phyloP scores from a whole-genome alignment of 176 grass and related monocot genomes.

The Hordeum marinum region DNA sequence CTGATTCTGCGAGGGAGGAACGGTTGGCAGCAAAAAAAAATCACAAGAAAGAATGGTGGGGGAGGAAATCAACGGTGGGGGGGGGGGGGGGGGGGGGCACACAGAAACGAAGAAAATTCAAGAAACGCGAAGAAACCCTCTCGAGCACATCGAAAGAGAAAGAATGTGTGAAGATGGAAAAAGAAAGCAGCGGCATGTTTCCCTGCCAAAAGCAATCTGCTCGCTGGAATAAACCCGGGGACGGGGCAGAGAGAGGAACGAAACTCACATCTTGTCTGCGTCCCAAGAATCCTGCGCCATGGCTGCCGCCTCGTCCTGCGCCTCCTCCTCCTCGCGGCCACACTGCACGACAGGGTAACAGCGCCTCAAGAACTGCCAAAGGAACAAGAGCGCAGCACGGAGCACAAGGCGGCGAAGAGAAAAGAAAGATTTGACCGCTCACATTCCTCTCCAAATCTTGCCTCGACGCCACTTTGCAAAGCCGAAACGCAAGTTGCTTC shows the following conservation, averaged over 20 bases:
- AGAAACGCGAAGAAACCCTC: neutral
- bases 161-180: neutral
- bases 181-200: neutral
- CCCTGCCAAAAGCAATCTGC: conserved; percentile 5
- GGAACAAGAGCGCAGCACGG: neutral
- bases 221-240: neutral
- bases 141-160: neutral
- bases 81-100: neutral
- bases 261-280: conserved; percentile 66
- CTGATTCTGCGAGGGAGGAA: neutral
- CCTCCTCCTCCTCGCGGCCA: neutral
- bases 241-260: neutral
- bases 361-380: conserved; percentile 7
- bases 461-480: neutral
- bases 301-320: neutral
- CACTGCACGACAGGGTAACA: conserved; percentile 17
- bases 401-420: neutral
- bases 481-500: conserved; percentile 14
- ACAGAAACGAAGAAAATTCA: neutral
- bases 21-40: neutral
- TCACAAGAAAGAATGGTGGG: neutral
- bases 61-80: neutral
- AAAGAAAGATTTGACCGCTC: conserved; percentile 30
- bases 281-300: conserved; percentile 63
- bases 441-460: conserved; percentile 39